Conservation (phyloP, 2,329 filamentous ascomycete genomes). For the Alternaria dauci region DNA sequence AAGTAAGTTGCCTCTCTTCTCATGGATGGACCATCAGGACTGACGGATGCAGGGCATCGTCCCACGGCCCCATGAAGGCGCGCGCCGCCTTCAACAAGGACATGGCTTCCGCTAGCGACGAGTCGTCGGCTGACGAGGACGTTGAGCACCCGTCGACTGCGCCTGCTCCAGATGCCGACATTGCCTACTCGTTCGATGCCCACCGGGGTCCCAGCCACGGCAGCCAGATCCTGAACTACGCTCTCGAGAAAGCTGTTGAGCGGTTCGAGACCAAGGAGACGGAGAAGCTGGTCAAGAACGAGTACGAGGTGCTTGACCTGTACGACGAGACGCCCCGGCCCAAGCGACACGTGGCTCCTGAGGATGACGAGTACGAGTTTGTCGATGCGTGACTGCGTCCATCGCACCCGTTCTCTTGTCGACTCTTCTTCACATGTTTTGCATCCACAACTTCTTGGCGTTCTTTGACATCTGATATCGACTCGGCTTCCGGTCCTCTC, state of each 20-base stretch:
- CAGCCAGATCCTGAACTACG: constrained; percentile 65
- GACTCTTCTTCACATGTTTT: constrained; percentile 26
- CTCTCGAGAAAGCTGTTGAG: constrained; percentile 66
- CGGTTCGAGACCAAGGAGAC: constrained; percentile 68
- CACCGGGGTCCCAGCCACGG: constrained; percentile 60
- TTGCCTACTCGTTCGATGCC: constrained; percentile 65
- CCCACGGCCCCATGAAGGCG: constrained; percentile 44
- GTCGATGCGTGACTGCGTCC: constrained; percentile 40
- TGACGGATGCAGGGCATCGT: constrained; percentile 32
- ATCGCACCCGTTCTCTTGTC: constrained; percentile 10
- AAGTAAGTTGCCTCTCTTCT: constrained; percentile 37
- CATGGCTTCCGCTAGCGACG: constrained; percentile 52
- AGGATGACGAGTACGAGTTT: constrained; percentile 55
- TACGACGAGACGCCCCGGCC: constrained; percentile 45
- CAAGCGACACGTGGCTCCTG: constrained; percentile 44
- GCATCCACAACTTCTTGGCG: constrained; percentile 35
- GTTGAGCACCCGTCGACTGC: constrained; percentile 56
- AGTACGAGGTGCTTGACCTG: constrained; percentile 64
- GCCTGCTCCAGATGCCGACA: constrained; percentile 58
- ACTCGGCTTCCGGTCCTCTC: constrained; percentile 27
- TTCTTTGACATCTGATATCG: constrained; percentile 28
- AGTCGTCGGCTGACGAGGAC: constrained; percentile 56
- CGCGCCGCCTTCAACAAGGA: constrained; percentile 54
- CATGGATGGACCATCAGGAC: constrained; percentile 1
- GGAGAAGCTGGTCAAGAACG: constrained; percentile 66